phyloP scores from a whole-genome alignment of 768 basidiomycete species.

The Tricholoma hemisulphureum region DNA sequence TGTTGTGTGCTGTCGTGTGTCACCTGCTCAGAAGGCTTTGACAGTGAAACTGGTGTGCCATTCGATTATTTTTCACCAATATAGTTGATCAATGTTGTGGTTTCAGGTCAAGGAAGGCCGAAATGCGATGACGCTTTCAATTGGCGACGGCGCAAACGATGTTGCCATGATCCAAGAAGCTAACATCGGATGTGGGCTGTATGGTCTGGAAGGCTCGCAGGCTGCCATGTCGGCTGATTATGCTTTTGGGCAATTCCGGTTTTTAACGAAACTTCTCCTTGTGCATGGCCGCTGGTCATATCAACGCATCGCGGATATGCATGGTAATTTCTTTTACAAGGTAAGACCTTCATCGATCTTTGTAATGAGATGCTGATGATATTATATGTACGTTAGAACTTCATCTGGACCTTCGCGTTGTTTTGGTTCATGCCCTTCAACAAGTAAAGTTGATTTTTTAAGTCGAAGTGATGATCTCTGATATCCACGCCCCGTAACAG shows the following conservation, averaged over 20 bases:
- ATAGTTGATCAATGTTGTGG: conserved; percentile 2
- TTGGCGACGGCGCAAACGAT: conserved; percentile 97
- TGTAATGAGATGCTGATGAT: conserved; percentile 6
- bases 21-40: conserved; percentile 96
- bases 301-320: conserved; percentile 94
- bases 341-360: conserved; percentile 37
- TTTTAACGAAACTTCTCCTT: conserved; percentile 84
- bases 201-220: conserved; percentile 94
- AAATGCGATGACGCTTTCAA: conserved; percentile 93
- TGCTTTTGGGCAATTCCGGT: conserved; percentile 96
- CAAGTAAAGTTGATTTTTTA: conserved; percentile 45
- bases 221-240: conserved; percentile 99
- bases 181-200: conserved; percentile 93
- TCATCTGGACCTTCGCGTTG: conserved; percentile 89
- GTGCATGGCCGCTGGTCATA: conserved; percentile 99
- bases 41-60: conserved; percentile 82
- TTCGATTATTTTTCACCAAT: not conserved
- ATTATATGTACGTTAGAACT: conserved; percentile 50
- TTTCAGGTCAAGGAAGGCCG: conserved; percentile 89
- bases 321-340: conserved; percentile 98
- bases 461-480: not conserved
- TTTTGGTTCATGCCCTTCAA: conserved; percentile 95
- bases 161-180: conserved; percentile 99
- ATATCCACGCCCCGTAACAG: conserved; percentile 37
- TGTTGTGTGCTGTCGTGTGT: conserved; percentile 97